phyloP scores from a whole-genome alignment of 257 asterid genomes.

The Scutellaria minor region DNA sequence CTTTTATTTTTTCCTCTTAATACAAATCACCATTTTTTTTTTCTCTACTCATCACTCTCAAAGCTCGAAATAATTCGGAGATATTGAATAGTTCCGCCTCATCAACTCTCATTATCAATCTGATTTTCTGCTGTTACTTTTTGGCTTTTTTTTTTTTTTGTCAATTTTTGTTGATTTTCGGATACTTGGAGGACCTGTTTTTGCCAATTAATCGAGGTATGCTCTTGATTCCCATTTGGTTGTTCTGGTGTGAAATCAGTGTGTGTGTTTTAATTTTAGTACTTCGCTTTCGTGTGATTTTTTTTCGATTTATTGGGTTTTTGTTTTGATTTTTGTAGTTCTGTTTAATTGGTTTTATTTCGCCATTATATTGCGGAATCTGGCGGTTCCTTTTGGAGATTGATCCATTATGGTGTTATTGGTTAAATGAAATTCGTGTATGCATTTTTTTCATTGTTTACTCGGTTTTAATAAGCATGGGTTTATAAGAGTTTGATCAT shows the following conservation, averaged over 20 bases:
- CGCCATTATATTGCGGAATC: not conserved
- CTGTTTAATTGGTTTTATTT: not conserved
- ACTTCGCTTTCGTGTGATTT: not conserved
- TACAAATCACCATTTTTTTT: not conserved
- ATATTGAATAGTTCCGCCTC: not conserved
- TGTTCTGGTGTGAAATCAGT: not conserved
- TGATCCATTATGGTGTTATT: not conserved
- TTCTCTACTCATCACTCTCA: not conserved
- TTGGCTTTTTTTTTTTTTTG: not conserved
- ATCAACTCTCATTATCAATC: not conserved
- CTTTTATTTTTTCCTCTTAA: not conserved
- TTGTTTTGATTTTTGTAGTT: not conserved
- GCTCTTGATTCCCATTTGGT: not conserved
- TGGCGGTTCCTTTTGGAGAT: not conserved
- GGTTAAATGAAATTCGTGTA: constrained; percentile 17
- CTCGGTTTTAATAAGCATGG: too few species aligned
- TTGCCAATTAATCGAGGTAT: constrained; percentile 27
- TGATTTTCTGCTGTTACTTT: not conserved
- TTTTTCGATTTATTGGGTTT: not conserved
- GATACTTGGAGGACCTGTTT: not conserved
- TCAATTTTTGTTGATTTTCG: not conserved
- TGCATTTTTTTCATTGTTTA: not conserved
- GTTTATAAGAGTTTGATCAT: not conserved
- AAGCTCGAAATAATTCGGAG: not conserved
- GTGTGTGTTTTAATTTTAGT: not conserved